phyloP scores from a whole-genome alignment of 2,329 filamentous ascomycete species.

The Parafenestella ontariensis region DNA sequence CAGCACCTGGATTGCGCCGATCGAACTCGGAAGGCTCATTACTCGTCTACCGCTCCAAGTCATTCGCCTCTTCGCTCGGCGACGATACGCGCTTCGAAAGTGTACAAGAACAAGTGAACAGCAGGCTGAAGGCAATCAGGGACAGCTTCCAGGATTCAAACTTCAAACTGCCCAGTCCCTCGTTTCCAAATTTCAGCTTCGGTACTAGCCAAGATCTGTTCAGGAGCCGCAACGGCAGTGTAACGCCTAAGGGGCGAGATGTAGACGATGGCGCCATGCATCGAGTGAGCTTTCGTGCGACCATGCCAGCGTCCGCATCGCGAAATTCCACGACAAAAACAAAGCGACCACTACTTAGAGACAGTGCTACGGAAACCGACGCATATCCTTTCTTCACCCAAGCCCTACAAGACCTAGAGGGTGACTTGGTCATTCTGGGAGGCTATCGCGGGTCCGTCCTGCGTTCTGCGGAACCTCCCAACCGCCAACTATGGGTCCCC shows the following conservation, averaged over 20 bases:
- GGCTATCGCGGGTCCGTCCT: slow-evolving; percentile 92
- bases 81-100: slow-evolving; percentile 83
- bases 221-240: slow-evolving; percentile 22
- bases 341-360: slow-evolving; percentile 18
- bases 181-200: slow-evolving; percentile 62
- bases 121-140: slow-evolving; percentile 85
- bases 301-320: slow-evolving; percentile 14
- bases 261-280: slow-evolving; percentile 16
- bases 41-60: slow-evolving; percentile 74
- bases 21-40: slow-evolving; percentile 81
- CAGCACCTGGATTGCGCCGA: slow-evolving; percentile 57
- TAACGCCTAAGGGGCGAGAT: slow-evolving; percentile 19
- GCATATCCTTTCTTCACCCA: slow-evolving; percentile 60
- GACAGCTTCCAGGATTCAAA: slow-evolving; percentile 87
- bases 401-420: slow-evolving; percentile 73
- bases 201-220: slow-evolving; percentile 42
- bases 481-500: slow-evolving; percentile 92
- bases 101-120: slow-evolving; percentile 85
- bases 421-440: slow-evolving; percentile 87
- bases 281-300: slow-evolving; percentile 27
- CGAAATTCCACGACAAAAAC: slow-evolving; percentile 20
- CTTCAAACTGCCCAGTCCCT: slow-evolving; percentile 65
- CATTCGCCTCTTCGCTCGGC: slow-evolving; percentile 80
- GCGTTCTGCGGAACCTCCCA: slow-evolving; percentile 78
- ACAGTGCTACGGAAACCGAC: slow-evolving; percentile 36